Evolutionary conservation across 2,329 filamentous ascomycete species (phyloP).

Genomic region (Fusarium proliferatum): DNA sequence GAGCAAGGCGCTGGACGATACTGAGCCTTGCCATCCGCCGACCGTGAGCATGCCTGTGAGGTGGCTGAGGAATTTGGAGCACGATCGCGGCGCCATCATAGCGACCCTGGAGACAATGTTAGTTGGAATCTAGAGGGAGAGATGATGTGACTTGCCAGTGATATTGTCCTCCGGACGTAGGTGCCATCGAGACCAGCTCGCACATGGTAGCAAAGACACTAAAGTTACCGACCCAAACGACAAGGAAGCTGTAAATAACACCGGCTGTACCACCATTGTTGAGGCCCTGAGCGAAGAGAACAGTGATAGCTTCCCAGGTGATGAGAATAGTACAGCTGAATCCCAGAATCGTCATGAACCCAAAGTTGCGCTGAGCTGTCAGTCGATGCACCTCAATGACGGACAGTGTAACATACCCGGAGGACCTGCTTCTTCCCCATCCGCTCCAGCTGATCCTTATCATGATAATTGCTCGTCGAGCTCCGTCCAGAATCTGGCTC

Average conservation of each 20-base stretch:
- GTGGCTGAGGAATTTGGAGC: conserved; percentile 66
- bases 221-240: conserved; percentile 59
- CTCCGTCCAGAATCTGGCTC: conserved; percentile 34
- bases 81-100: conserved; percentile 59
- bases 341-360: conserved; percentile 61
- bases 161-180: conserved; percentile 68
- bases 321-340: conserved; percentile 64
- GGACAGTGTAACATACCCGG: neutral
- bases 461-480: conserved; percentile 28
- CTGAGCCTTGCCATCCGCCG: conserved; percentile 57
- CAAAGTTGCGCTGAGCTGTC: conserved; percentile 55
- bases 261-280: conserved; percentile 65
- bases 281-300: conserved; percentile 50
- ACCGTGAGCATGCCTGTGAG: conserved; percentile 60
- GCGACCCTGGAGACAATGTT: conserved; percentile 53
- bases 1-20: conserved; percentile 53
- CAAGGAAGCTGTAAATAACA: conserved; percentile 63
- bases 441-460: conserved; percentile 43
- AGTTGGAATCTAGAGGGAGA: rapidly evolving
- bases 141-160: conserved; percentile 53
- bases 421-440: conserved; percentile 48
- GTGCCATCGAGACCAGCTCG: conserved; percentile 59
- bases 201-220: conserved; percentile 54
- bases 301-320: conserved; percentile 61
- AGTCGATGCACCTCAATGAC: rapidly evolving